Percentiles rank a stretch among this genome's conserved stretches.
Evolutionary conservation across 768 basidiomycete species (phyloP).

Genomic region (Polyporus arcularius): DNA sequence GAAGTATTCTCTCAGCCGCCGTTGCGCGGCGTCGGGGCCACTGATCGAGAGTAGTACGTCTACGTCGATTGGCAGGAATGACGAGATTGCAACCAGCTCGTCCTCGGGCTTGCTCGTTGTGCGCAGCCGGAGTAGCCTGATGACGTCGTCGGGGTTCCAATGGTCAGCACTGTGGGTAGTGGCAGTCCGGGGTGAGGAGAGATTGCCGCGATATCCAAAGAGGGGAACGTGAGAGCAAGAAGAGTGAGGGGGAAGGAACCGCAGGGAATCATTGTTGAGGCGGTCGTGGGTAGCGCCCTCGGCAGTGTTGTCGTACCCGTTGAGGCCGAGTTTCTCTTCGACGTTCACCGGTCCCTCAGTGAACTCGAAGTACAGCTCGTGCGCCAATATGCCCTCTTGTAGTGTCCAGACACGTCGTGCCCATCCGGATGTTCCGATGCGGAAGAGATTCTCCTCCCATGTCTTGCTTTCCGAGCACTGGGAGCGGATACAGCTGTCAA

Average conservation of each 20-base stretch:
- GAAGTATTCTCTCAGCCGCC: background rate
- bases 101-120: slow-evolving; percentile 11
- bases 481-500: slow-evolving; percentile 8
- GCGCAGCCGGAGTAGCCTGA: background rate
- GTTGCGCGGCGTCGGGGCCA: background rate
- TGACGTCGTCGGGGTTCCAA: background rate
- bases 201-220: too few species aligned
- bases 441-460: background rate
- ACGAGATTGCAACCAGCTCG: background rate
- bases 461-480: background rate
- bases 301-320: background rate
- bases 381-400: slow-evolving; percentile 12
- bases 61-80: slow-evolving; percentile 1
- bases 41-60: background rate
- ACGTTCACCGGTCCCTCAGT: background rate
- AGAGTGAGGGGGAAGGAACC: too few species aligned
- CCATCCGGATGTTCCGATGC: slow-evolving; percentile 5
- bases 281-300: background rate
- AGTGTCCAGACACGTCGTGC: slow-evolving; percentile 11
- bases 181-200: too few species aligned
- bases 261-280: too few species aligned
- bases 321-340: background rate
- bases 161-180: too few species aligned
- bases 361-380: slow-evolving; percentile 9
- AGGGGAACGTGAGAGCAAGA: too few species aligned